Evolutionary conservation across 306 rosid genomes (phyloP).

Genomic region (Cucumis melo): DNA sequence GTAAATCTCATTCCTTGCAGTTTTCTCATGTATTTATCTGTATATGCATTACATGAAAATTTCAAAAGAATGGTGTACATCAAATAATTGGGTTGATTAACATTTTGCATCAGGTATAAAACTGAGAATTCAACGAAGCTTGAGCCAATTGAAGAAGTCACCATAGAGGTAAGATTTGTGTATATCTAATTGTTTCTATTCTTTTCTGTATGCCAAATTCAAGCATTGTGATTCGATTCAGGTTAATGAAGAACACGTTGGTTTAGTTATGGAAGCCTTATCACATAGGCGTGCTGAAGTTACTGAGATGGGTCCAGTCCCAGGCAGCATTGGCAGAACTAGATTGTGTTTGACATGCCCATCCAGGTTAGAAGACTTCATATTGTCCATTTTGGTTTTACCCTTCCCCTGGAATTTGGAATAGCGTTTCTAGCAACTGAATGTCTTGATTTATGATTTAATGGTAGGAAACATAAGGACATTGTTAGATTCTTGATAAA

Average conservation of each 20-base stretch:
- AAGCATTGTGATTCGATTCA: conserved; percentile 15
- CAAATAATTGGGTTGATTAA: not conserved
- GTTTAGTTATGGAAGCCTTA: conserved; percentile 89
- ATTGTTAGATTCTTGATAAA: not conserved
- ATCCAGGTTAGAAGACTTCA: conserved; percentile 45
- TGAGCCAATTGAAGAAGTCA: conserved; percentile 96
- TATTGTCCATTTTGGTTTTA: not conserved
- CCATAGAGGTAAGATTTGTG: conserved; percentile 56
- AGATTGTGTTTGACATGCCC: conserved; percentile 81
- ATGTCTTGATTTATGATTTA: not conserved
- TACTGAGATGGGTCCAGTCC: conserved; percentile 89
- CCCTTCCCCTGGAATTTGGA: not conserved
- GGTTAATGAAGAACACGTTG: conserved; percentile 95
- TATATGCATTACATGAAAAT: not conserved
- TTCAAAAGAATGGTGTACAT: not conserved
- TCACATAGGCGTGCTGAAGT: conserved; percentile 93
- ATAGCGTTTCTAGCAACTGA: not conserved
- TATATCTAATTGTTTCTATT: not conserved
- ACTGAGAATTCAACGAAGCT: conserved; percentile 56
- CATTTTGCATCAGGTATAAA: conserved; percentile 63
- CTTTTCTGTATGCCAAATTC: conserved; percentile 8
- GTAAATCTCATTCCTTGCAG: not conserved
- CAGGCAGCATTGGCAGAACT: conserved; percentile 77
- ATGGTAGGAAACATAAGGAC: not conserved
- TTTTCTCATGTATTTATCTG: not conserved